phyloP scores from a whole-genome alignment of 345 rosid species.

The Ricinus communis region DNA sequence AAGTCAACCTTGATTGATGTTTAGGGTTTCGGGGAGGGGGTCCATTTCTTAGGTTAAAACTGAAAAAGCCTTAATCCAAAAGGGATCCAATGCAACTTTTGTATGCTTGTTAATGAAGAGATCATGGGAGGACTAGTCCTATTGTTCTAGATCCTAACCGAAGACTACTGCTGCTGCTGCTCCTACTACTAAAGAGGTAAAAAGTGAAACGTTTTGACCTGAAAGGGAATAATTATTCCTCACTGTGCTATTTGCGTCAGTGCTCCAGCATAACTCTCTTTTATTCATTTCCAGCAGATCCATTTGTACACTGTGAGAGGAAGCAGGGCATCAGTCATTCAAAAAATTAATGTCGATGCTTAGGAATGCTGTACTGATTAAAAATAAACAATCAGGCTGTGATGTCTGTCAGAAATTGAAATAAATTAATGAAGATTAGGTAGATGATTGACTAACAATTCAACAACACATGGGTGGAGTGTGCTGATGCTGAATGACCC shows the following conservation, averaged over 20 bases:
- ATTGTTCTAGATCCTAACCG: background rate
- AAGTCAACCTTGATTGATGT: too few species aligned
- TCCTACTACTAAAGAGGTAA: too few species aligned
- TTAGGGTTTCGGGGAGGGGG: too few species aligned
- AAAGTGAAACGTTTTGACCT: too few species aligned
- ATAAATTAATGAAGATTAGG: too few species aligned
- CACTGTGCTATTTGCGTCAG: background rate
- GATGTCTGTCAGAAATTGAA: too few species aligned
- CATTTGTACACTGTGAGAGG: background rate
- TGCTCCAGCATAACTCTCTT: background rate
- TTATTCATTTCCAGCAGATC: background rate
- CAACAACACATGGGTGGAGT: too few species aligned
- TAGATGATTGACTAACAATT: too few species aligned
- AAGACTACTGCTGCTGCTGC: too few species aligned
- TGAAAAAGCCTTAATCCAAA: background rate
- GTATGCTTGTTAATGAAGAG: background rate
- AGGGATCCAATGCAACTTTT: slow-evolving; percentile 14
- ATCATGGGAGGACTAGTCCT: background rate
- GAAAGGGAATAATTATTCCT: background rate
- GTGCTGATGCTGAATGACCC: too few species aligned
- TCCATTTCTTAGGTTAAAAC: slow-evolving; percentile 6
- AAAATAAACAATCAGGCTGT: too few species aligned
- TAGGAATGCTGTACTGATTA: too few species aligned
- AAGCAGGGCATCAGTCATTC: background rate
- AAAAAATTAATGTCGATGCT: background rate